phyloP scores from a whole-genome alignment of 148 eudicot species.

The Heliosperma pusillum region DNA sequence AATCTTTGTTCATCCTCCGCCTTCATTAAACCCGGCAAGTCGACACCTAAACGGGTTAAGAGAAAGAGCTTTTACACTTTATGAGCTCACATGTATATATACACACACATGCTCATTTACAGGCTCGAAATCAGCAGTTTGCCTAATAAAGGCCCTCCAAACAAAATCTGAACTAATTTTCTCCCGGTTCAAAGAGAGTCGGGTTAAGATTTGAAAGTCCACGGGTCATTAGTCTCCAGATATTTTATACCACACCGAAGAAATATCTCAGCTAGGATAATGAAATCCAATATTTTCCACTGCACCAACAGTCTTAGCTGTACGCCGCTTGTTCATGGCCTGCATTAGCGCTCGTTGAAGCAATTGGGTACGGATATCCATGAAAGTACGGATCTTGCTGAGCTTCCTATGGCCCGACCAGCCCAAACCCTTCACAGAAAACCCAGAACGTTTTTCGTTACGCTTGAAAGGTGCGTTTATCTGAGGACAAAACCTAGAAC shows the following conservation, averaged over 20 bases:
- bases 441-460: constrained; percentile 10
- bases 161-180: neutral
- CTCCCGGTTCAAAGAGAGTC: neutral
- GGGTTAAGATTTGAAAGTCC: neutral
- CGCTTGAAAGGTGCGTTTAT: constrained; percentile 17
- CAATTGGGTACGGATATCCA: constrained; percentile 74
- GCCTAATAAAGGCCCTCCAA: neutral
- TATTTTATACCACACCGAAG: neutral
- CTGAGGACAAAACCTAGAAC: constrained; percentile 44
- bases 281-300: constrained; percentile 61
- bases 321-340: constrained; percentile 46
- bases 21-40: neutral
- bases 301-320: constrained; percentile 74
- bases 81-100: neutral
- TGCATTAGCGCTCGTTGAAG: constrained; percentile 56
- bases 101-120: neutral
- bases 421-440: constrained; percentile 10
- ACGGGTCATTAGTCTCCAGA: neutral
- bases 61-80: neutral
- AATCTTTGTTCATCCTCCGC: neutral
- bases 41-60: neutral
- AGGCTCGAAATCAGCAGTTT: neutral
- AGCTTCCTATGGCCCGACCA: constrained; percentile 26
- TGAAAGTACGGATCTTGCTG: constrained; percentile 38
- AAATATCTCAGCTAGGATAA: constrained; percentile 28